Conservation (phyloP, 495 filamentous ascomycete species). For the Lasiosphaeria hispida region DNA sequence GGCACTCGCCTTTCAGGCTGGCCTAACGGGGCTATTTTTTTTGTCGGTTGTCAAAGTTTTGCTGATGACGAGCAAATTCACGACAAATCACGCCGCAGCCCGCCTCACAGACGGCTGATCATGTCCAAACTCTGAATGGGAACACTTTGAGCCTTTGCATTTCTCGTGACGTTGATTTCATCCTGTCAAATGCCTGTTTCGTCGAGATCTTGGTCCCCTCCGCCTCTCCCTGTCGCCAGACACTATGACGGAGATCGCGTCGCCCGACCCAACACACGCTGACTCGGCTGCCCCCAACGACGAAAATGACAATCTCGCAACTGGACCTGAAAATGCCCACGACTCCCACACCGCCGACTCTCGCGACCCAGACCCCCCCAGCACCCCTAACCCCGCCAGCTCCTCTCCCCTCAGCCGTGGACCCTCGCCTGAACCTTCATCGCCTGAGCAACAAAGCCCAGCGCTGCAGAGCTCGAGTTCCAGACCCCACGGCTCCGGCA, state of each 20-base stretch:
- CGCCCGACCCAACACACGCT: slow-evolving; percentile 45
- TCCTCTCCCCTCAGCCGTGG: background rate
- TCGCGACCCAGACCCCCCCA: slow-evolving; percentile 4
- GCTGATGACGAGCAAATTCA: slow-evolving; percentile 40
- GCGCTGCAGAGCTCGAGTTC: slow-evolving; percentile 11
- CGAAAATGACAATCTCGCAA: slow-evolving; percentile 18
- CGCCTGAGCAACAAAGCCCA: background rate
- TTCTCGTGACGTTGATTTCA: slow-evolving; percentile 65
- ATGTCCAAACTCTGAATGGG: slow-evolving; percentile 61
- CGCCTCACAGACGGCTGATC: slow-evolving; percentile 45
- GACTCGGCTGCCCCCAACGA: slow-evolving; percentile 30
- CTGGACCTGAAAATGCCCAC: slow-evolving; percentile 5
- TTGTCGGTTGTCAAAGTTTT: slow-evolving; percentile 43
- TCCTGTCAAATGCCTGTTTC: slow-evolving; percentile 58
- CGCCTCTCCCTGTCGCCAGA: slow-evolving; percentile 38
- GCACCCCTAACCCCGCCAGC: background rate
- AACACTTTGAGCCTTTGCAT: slow-evolving; percentile 49
- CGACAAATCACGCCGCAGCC: slow-evolving; percentile 40
- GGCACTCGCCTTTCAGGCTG: slow-evolving; percentile 30
- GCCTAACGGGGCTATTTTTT: slow-evolving; percentile 27
- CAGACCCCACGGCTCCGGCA: background rate
- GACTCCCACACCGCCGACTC: slow-evolving; percentile 1
- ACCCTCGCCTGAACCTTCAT: background rate
- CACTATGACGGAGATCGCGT: slow-evolving; percentile 53
- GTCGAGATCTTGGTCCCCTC: slow-evolving; percentile 60